Conservation (phyloP, 1,284 basidiomycete genomes). For the Mycena sp. region DNA sequence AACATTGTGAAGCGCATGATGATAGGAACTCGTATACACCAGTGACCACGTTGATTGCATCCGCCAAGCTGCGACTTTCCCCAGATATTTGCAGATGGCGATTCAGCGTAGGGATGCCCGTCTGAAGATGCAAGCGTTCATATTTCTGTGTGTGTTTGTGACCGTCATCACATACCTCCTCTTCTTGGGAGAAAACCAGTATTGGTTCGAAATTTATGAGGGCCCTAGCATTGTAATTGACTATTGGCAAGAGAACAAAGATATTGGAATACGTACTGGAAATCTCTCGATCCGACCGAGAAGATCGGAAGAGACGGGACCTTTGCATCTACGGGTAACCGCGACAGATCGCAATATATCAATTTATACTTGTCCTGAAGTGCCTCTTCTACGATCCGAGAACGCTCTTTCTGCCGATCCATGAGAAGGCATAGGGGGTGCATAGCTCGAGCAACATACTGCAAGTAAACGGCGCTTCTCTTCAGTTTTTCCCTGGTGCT, state of each 20-base stretch:
- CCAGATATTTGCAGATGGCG: slow-evolving; percentile 16
- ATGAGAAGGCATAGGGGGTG: background rate
- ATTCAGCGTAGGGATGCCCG: slow-evolving; percentile 17
- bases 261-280: background rate
- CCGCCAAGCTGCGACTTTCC: slow-evolving; percentile 15
- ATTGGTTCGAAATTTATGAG: slow-evolving; percentile 5
- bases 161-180: slow-evolving; percentile 8
- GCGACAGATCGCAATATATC: slow-evolving; percentile 8
- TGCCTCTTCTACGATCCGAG: slow-evolving; percentile 4
- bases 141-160: background rate
- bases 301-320: slow-evolving; percentile 23
- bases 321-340: background rate
- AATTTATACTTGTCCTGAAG: slow-evolving; percentile 10
- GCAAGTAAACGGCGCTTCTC: slow-evolving; percentile 20
- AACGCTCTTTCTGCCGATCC: slow-evolving; percentile 4
- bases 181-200: background rate
- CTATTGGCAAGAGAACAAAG: background rate
- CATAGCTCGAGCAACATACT: background rate
- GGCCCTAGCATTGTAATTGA: background rate
- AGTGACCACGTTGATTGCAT: slow-evolving; percentile 1
- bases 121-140: background rate
- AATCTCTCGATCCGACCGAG: slow-evolving; percentile 7
- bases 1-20: background rate
- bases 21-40: slow-evolving; percentile 14
- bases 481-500: background rate